A percentile compares a stretch with the other conserved stretches of the same genome.
These are phyloP conservation scores for Plantago elongata DNA, from an alignment of 257 asterid species.

Conservation along the genomic window DNA sequence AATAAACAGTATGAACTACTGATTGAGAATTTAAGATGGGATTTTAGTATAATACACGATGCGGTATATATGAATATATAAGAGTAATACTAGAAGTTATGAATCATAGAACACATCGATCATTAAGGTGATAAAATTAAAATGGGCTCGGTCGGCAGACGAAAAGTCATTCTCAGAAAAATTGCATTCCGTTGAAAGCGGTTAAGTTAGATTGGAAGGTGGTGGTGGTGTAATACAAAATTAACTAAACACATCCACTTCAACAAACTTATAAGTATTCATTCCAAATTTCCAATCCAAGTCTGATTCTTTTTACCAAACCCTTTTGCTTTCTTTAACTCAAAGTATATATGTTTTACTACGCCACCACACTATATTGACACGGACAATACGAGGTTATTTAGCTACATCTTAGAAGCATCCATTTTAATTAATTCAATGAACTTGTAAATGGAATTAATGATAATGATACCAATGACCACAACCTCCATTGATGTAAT, in stretches of 20 bases:
- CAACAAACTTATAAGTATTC: slow-evolving; percentile 22
- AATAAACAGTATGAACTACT: no score
- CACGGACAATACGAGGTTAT: no score
- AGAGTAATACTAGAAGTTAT: no score
- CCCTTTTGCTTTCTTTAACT: slow-evolving; percentile 31
- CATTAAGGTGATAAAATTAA: background rate
- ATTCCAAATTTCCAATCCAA: slow-evolving; percentile 5
- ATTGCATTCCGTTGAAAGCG: slow-evolving; percentile 37
- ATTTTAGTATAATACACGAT: no score
- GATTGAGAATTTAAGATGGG: no score
- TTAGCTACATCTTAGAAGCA: no score
- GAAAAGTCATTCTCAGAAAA: slow-evolving; percentile 37
- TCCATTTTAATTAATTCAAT: no score
- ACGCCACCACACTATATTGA: background rate
- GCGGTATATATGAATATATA: no score
- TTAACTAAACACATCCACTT: slow-evolving; percentile 14
- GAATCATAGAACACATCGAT: no score
- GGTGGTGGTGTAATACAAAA: slow-evolving; percentile 26
- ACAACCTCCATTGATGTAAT: no score
- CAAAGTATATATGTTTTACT: slow-evolving; percentile 25
- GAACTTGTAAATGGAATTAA: no score
- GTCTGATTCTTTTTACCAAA: slow-evolving; percentile 33
- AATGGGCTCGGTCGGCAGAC: slow-evolving; percentile 21
- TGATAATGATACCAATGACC: no score
- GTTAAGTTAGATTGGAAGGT: slow-evolving; percentile 39